Percentiles rank a stretch among this genome's conserved stretches.
These are phyloP conservation scores for Allium sativum DNA, from an alignment of 106 monocot genomes.

Conservation along the genomic window DNA sequence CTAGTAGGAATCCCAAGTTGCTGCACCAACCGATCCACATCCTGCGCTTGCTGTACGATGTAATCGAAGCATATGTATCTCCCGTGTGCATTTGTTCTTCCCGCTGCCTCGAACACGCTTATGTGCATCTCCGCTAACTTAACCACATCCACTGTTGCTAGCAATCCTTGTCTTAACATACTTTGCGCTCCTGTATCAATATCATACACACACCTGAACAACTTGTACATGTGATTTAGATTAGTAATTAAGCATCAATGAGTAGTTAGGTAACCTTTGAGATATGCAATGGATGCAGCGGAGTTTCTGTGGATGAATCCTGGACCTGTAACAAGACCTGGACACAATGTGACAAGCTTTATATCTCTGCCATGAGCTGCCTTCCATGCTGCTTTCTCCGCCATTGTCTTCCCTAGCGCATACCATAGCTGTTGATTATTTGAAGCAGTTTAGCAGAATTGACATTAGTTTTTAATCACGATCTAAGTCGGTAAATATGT, in stretches of 20 bases:
- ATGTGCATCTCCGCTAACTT: conserved; percentile 69
- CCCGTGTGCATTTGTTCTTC: conserved; percentile 27
- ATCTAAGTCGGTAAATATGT: too few relatives aligned
- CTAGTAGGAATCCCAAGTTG: conserved; percentile 44
- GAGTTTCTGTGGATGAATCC: conserved; percentile 53
- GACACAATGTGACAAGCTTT: conserved; percentile 60
- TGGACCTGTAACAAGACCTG: conserved; percentile 58
- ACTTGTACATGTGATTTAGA: not conserved
- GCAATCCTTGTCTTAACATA: conserved; percentile 41
- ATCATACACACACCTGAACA: not conserved
- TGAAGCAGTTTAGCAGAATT: not conserved
- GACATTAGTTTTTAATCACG: not conserved
- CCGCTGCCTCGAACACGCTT: conserved; percentile 46
- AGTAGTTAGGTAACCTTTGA: conserved; percentile 54
- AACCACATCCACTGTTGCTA: conserved; percentile 47
- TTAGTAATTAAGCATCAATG: not conserved
- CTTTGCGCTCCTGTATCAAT: conserved; percentile 38
- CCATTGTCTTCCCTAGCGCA: conserved; percentile 76
- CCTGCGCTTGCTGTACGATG: conserved; percentile 32
- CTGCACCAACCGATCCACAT: conserved; percentile 31
- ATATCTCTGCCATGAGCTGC: conserved; percentile 58
- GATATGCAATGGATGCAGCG: conserved; percentile 66
- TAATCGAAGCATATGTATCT: conserved; percentile 76
- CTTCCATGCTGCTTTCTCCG: conserved; percentile 79
- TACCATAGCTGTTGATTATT: conserved; percentile 75